A percentile compares a stretch with the other conserved stretches of the same genome.
Evolutionary conservation across 163 green algal species (phyloP).

Genomic region (Botryococcus braunii): DNA sequence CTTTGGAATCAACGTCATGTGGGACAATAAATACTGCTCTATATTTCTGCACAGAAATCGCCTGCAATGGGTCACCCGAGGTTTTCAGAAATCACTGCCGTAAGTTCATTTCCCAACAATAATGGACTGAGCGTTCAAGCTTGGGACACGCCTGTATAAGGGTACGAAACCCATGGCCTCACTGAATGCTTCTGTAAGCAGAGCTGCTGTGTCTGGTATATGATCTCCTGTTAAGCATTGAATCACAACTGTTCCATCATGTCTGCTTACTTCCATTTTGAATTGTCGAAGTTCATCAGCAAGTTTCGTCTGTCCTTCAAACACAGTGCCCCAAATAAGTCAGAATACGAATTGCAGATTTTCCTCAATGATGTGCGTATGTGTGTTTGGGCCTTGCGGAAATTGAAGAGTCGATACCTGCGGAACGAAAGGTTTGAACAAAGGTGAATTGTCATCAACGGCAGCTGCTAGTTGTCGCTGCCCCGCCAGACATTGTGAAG

Average conservation of each 20-base stretch:
- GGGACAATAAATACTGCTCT: constrained; percentile 27
- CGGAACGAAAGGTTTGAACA: too few relatives aligned
- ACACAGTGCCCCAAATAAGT: background rate
- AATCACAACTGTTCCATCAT: constrained; percentile 19
- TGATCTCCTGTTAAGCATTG: constrained; percentile 11
- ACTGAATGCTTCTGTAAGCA: constrained; percentile 35
- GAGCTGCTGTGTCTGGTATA: constrained; percentile 14
- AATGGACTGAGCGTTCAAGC: background rate
- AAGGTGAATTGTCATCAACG: too few relatives aligned
- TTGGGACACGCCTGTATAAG: constrained; percentile 28
- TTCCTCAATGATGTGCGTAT: too few relatives aligned
- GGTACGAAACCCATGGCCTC: constrained; percentile 28
- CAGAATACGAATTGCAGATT: too few relatives aligned
- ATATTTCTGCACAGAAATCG: constrained; percentile 34
- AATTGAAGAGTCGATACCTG: too few relatives aligned
- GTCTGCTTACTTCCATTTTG: background rate
- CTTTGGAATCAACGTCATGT: constrained; percentile 31
- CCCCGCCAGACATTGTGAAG: too few relatives aligned
- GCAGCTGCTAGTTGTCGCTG: too few relatives aligned
- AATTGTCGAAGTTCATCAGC: background rate
- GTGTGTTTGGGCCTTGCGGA: too few relatives aligned
- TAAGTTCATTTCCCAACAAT: background rate
- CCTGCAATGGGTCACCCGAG: constrained; percentile 10
- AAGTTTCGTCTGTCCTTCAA: background rate
- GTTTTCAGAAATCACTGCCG: background rate